Conservation (phyloP, 257 asterid genomes). For the Solanum paucissectum region DNA sequence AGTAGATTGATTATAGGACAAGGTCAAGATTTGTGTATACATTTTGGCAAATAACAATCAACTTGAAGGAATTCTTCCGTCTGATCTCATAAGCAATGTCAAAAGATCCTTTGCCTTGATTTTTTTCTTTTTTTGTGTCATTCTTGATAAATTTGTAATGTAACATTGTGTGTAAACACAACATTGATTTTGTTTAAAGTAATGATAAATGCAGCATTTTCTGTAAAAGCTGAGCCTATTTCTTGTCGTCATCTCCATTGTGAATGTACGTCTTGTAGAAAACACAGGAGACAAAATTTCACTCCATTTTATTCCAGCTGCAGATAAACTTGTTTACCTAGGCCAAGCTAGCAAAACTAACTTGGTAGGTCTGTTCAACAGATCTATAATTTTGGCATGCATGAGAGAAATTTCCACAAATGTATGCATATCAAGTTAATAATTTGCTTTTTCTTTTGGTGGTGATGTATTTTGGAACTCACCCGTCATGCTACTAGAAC, state of each 20-base stretch:
- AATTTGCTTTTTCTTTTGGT: background rate
- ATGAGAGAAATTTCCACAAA: background rate
- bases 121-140: background rate
- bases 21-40: background rate
- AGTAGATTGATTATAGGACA: slow-evolving; percentile 6
- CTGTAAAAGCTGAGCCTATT: slow-evolving; percentile 6
- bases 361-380: background rate
- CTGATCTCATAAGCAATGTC: background rate
- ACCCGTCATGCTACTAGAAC: background rate
- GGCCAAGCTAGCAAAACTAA: background rate
- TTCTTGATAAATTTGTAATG: slow-evolving; percentile 7
- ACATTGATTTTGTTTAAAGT: slow-evolving; percentile 22
- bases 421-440: background rate
- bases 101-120: background rate
- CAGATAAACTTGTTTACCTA: background rate
- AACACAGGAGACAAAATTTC: background rate
- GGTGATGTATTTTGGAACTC: background rate
- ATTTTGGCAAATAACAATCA: slow-evolving; percentile 6
- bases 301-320: background rate
- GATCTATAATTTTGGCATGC: background rate
- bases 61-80: background rate
- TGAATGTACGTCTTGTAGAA: background rate
- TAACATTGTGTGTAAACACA: slow-evolving; percentile 32
- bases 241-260: background rate
- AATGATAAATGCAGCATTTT: slow-evolving; percentile 20